A percentile compares a stretch with the other conserved stretches of the same genome.
phyloP scores from a whole-genome alignment of 345 rosid species.

The thale cress (Arabidopsis thaliana) region TAIR10.1 NC_003076.8:3568001-3568500 shows the following conservation, averaged over 20 bases:
- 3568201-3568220: conserved; percentile 68
- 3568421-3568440: conserved; percentile 95
- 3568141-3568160: conserved; percentile 39
- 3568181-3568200: conserved; percentile 66
- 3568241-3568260: conserved; percentile 80
- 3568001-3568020: not conserved
- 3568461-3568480: not conserved
- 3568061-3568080: not conserved
- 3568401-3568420: conserved; percentile 93
- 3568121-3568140: not conserved
- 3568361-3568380: conserved; percentile 89
- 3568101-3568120: not conserved
- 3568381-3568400: conserved; percentile 89
- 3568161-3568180: conserved; percentile 68
- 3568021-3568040: not conserved
- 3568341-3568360: conserved; percentile 99
- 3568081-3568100: not conserved
- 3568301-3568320: conserved; percentile 99
- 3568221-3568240: conserved; percentile 73
- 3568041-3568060: not conserved
- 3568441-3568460: conserved; percentile 80
- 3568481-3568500: not conserved
- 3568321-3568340: conserved; percentile 99
- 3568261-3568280: conserved; percentile 90
- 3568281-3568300: conserved; percentile 99